phyloP scores from a whole-genome alignment of 1,284 basidiomycete species.

The Cystobasidiaceae sp. region DNA sequence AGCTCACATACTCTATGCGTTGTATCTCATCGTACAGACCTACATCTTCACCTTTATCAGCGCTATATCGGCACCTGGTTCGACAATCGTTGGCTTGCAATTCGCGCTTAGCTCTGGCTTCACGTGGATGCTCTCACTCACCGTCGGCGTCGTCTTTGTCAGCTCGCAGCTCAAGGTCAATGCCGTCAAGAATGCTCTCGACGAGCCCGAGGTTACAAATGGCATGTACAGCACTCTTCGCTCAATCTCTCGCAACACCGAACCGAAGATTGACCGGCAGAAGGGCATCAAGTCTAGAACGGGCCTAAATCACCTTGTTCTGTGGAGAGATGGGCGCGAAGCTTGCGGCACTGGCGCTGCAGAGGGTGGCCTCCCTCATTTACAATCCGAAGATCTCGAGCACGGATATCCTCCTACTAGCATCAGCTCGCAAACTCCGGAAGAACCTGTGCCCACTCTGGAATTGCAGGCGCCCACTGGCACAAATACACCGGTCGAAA shows the following conservation, averaged over 20 bases:
- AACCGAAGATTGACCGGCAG: neutral
- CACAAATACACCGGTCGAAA: neutral
- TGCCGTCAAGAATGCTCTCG: constrained; percentile 1
- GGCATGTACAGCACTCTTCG: neutral
- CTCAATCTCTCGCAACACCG: neutral
- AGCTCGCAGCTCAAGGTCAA: constrained; percentile 2
- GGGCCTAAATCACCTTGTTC: constrained; percentile 1
- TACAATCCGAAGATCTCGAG: neutral
- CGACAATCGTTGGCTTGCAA: neutral
- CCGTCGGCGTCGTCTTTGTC: constrained; percentile 3
- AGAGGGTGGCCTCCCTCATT: too few relatives aligned
- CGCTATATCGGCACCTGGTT: neutral
- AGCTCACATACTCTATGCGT: neutral
- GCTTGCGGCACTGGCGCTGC: neutral
- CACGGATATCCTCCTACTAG: neutral
- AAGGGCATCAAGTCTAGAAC: neutral
- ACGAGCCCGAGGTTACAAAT: constrained; percentile 4
- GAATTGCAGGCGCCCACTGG: neutral
- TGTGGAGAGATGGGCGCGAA: neutral
- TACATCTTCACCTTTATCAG: constrained; percentile 12
- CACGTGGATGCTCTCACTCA: constrained; percentile 14
- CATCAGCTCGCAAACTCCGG: neutral
- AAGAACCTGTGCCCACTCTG: neutral
- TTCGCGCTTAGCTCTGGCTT: constrained; percentile 4
- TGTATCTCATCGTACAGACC: neutral